Conservation (phyloP, 192 early-diverging fungal species). For the Coemansia sp. region DNA sequence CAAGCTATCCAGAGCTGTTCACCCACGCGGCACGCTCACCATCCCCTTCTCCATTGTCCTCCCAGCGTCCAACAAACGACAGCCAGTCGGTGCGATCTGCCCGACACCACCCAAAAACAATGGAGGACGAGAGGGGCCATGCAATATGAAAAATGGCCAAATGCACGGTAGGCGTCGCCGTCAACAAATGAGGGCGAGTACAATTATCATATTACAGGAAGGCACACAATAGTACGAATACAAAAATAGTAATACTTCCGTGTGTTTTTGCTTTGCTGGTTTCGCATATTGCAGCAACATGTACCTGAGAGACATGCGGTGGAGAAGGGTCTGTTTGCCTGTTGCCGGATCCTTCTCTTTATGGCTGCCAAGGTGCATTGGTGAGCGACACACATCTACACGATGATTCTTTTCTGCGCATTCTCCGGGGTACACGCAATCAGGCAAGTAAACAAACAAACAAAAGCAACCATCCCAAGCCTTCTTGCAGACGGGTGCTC, state of each 20-base stretch:
- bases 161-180: slow-evolving; percentile 1
- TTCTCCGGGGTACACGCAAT: not conserved
- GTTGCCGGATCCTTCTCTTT: not conserved
- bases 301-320: not conserved
- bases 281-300: not conserved
- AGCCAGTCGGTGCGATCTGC: not conserved
- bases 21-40: not conserved
- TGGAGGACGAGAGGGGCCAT: not conserved
- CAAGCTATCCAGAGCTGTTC: not conserved
- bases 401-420: not conserved
- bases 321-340: not conserved
- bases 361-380: not conserved
- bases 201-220: not conserved
- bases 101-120: not conserved
- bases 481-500: slow-evolving; percentile 4
- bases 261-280: not conserved
- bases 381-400: not conserved
- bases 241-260: not conserved
- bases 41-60: not conserved
- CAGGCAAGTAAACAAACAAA: not conserved
- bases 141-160: slow-evolving; percentile 5
- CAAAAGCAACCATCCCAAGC: not conserved
- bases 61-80: not conserved
- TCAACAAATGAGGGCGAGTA: not conserved
- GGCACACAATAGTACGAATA: not conserved